Evolutionary conservation across 73 alveolate genomes (phyloP), one percentile per base, ranked within the genome.

Genomic region (Blepharisma japonicum): DNA sequence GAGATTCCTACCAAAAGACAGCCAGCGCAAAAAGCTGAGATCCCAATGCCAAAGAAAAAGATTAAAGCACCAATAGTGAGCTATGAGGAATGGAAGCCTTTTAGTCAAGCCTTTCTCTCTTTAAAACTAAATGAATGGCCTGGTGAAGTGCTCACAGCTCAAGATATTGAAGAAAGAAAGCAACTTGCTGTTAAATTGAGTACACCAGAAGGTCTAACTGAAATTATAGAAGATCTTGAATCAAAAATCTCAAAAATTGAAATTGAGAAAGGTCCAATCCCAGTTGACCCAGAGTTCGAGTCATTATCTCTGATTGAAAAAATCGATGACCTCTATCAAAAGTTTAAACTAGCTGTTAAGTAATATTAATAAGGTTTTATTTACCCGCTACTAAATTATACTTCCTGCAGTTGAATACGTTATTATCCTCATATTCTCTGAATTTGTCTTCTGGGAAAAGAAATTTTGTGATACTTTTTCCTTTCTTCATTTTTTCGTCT

Each of bases 241-340:
- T 39, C 14, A 39, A 61, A 61, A 61, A n/a, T 61, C 23, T 20
- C 50, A 20, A 61, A 61, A 14, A 14, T 14, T 25, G 47, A n/a
- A 61, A 32, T 32, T 32, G 42, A 32, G 42, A 32, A 32, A 32
- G 42, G 42, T 3, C 47, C 14, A 2, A 61, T 61, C 39, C 2
- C 74, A 20, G 74, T 9, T 14, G 74, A 61, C 46, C 74, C 74
- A 14, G 74, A 61, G 49, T 61, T 61, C 23, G 74, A 61, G 2
- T 20, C 50, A 11, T 5, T 61, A 39, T 20, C 74, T 18, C 74
- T 61, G 46, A 61, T 39, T 14, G 74, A 61, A 61, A 61, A 61
- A 25, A 61, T 61, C 11, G 74, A 61, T 18, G 23, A 61, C 14
- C 74, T 61, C 49, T 61, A 61, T 25, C 39, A 61, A 61, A 39